phyloP scores from a whole-genome alignment of 2,329 filamentous ascomycete genomes.

The Epichloe aotearoae region DNA sequence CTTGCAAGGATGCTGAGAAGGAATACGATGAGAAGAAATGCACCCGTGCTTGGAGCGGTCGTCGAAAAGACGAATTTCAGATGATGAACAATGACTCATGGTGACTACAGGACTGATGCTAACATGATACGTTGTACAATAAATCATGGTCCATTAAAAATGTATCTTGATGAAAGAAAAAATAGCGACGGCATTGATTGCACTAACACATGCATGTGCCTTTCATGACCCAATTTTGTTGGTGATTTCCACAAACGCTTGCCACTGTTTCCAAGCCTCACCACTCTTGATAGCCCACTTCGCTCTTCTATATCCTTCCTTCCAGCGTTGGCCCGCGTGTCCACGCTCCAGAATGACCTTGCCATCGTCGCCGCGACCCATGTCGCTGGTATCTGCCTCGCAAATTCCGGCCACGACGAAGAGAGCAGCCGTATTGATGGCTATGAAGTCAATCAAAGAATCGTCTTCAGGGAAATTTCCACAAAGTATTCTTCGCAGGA shows the following conservation, averaged over 20 bases:
- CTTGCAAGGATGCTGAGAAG: background rate
- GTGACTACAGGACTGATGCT: background rate
- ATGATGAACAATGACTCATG: background rate
- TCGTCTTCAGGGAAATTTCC: slow-evolving; percentile 63
- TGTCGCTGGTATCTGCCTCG: slow-evolving; percentile 65
- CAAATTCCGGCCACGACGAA: slow-evolving; percentile 78
- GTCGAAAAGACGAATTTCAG: background rate
- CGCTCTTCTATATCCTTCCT: slow-evolving; percentile 79
- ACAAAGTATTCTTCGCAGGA: slow-evolving; percentile 62
- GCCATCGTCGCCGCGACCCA: slow-evolving; percentile 71
- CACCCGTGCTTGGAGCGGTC: background rate
- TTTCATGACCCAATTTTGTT: slow-evolving; percentile 32
- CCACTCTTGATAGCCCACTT: slow-evolving; percentile 81
- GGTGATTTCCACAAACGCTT: slow-evolving; percentile 70
- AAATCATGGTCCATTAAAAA: background rate
- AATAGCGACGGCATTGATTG: background rate
- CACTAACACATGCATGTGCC: background rate
- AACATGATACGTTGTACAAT: background rate
- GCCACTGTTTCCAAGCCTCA: slow-evolving; percentile 71
- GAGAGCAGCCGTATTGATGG: slow-evolving; percentile 85
- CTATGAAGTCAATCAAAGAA: slow-evolving; percentile 82
- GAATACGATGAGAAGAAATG: background rate
- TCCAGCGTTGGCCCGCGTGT: slow-evolving; percentile 82
- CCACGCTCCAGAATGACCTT: slow-evolving; percentile 70
- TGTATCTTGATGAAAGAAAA: too few species aligned